Percentiles rank a stretch among this genome's conserved stretches.
phyloP scores from a whole-genome alignment of 768 basidiomycete genomes.

The Boletus rubropictus region DNA sequence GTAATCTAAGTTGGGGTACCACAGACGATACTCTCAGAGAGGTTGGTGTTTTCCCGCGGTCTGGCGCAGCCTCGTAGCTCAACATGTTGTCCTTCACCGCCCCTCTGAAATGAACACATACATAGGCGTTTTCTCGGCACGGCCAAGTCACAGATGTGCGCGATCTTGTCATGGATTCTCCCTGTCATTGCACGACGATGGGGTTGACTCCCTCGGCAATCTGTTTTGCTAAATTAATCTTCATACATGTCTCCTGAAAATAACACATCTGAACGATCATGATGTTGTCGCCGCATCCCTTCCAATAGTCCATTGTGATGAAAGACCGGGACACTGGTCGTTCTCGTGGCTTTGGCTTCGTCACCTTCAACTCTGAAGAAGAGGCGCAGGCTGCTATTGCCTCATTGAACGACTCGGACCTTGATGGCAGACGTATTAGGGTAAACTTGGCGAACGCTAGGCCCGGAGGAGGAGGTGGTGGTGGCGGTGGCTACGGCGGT shows the following conservation, averaged over 20 bases:
- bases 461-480: slow-evolving; percentile 27
- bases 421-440: slow-evolving; percentile 50
- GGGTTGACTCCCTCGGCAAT: slow-evolving; percentile 20
- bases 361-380: slow-evolving; percentile 29
- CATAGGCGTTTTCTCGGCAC: slow-evolving; percentile 39
- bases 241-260: slow-evolving; percentile 20
- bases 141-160: slow-evolving; percentile 49
- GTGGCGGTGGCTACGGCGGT: slow-evolving; percentile 8
- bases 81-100: slow-evolving; percentile 5
- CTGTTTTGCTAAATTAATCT: slow-evolving; percentile 26
- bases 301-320: slow-evolving; percentile 31
- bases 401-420: slow-evolving; percentile 44
- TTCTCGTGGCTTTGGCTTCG: slow-evolving; percentile 55
- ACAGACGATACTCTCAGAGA: slow-evolving; percentile 23
- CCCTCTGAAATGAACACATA: neutral
- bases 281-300: slow-evolving; percentile 5
- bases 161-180: slow-evolving; percentile 29
- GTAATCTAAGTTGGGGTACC: slow-evolving; percentile 33
- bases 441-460: slow-evolving; percentile 39
- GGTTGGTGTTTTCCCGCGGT: slow-evolving; percentile 16
- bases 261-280: slow-evolving; percentile 1
- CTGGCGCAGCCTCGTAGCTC: neutral
- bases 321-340: slow-evolving; percentile 54
- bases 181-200: slow-evolving; percentile 29
- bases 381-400: slow-evolving; percentile 44